Conservation (phyloP, 2,329 filamentous ascomycete genomes). For the Macrophomina pseudophaseolina region DNA sequence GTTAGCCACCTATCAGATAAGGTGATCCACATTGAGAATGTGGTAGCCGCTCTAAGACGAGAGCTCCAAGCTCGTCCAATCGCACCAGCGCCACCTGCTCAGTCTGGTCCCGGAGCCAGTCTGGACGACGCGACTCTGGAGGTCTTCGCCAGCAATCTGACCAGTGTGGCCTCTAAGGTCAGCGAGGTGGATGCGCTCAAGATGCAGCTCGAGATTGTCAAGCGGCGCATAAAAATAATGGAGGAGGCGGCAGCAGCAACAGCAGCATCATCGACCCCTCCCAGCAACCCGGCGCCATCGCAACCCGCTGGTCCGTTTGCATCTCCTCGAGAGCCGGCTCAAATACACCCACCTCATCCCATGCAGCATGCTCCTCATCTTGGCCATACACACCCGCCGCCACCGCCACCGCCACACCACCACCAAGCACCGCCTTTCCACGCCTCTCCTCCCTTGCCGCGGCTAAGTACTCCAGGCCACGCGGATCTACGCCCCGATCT, state of each 20-base stretch:
- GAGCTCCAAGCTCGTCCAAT: slow-evolving; percentile 38
- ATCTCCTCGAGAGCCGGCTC: not conserved
- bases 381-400: not conserved
- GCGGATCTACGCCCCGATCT: slow-evolving; percentile 16
- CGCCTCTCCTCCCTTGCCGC: slow-evolving; percentile 9
- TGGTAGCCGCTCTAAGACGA: slow-evolving; percentile 43
- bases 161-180: slow-evolving; percentile 48
- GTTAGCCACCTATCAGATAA: slow-evolving; percentile 48
- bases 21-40: slow-evolving; percentile 44
- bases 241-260: slow-evolving; percentile 36
- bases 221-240: slow-evolving; percentile 49
- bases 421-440: slow-evolving; percentile 6
- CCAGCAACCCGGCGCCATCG: not conserved
- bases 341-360: slow-evolving; percentile 8
- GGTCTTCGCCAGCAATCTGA: slow-evolving; percentile 49
- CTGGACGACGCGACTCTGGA: slow-evolving; percentile 49
- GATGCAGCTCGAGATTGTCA: slow-evolving; percentile 55
- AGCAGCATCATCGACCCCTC: slow-evolving; percentile 29
- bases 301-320: slow-evolving; percentile 7
- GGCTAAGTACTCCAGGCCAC: slow-evolving; percentile 10
- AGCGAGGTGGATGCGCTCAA: slow-evolving; percentile 54
- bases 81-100: slow-evolving; percentile 19
- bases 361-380: slow-evolving; percentile 20
- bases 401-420: slow-evolving; percentile 4
- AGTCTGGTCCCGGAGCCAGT: slow-evolving; percentile 22